Percentiles rank a stretch among this genome's conserved stretches.
Conservation (phyloP, 164 flowering plant species). For the Vitis rupestris region DNA sequence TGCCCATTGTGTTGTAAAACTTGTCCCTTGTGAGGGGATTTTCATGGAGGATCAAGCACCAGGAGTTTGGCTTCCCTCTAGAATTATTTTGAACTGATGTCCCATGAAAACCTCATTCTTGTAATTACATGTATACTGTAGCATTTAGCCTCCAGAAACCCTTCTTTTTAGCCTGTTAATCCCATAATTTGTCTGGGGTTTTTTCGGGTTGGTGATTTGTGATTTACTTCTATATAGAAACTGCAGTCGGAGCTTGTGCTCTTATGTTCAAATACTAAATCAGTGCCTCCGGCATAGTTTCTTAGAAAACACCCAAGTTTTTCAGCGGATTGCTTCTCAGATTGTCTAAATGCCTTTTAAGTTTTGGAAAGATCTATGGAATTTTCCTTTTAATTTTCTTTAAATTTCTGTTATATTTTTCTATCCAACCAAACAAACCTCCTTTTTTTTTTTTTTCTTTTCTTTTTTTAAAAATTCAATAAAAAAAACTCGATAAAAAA, state of each 20-base stretch:
- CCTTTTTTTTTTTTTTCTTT: no score
- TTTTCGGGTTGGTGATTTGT: conserved; percentile 3
- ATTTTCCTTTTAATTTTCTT: no score
- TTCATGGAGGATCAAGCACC: conserved; percentile 13
- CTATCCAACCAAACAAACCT: no score
- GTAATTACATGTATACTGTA: conserved; percentile 25
- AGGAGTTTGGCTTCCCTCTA: conserved; percentile 26
- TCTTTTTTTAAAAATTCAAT: no score
- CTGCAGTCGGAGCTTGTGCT: conserved; percentile 7
- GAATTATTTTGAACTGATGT: conserved; percentile 18
- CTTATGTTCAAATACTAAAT: background rate
- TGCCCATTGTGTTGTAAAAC: conserved; percentile 39
- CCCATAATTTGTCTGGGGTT: conserved; percentile 9
- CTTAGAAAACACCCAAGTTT: no score
- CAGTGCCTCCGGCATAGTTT: background rate
- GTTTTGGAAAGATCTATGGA: no score
- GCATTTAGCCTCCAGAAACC: conserved; percentile 8
- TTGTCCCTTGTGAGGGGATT: conserved; percentile 29
- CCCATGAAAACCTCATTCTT: background rate
- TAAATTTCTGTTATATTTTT: no score
- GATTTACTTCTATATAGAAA: conserved; percentile 6
- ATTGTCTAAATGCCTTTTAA: no score
- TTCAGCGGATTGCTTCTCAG: no score
- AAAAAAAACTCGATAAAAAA: no score
- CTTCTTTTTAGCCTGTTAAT: conserved; percentile 13